Evolutionary conservation across 2,329 filamentous ascomycete species (phyloP).

Genomic region (Didymellaceae sp.): DNA sequence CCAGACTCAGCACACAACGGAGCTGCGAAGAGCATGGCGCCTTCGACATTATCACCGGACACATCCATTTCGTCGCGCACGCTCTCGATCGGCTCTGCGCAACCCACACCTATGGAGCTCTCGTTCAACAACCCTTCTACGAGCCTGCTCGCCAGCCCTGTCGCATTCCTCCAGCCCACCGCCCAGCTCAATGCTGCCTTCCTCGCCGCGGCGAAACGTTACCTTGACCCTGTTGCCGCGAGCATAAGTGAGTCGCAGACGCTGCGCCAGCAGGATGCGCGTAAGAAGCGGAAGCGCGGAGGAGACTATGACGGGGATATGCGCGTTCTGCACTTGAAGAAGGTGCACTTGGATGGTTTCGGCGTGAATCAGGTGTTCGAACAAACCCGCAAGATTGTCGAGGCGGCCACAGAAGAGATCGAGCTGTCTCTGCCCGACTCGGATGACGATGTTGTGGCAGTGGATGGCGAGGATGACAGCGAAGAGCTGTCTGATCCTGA

Average conservation of each 20-base stretch:
- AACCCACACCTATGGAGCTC: conserved; percentile 45
- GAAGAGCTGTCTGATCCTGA: conserved; percentile 46
- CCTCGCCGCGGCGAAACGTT: conserved; percentile 77
- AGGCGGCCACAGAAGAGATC: conserved; percentile 64
- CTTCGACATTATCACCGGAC: conserved; percentile 44
- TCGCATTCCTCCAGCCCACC: conserved; percentile 78
- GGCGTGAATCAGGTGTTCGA: conserved; percentile 91
- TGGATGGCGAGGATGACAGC: conserved; percentile 30
- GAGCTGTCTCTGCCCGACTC: conserved; percentile 54
- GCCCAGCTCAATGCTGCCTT: conserved; percentile 71
- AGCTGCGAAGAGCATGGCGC: conserved; percentile 36
- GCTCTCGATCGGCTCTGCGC: conserved; percentile 46
- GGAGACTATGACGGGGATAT: conserved; percentile 56
- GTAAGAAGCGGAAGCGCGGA: conserved; percentile 78
- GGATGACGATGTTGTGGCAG: conserved; percentile 28
- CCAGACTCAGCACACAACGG: neutral
- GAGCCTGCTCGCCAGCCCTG: conserved; percentile 67
- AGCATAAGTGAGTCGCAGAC: conserved; percentile 77
- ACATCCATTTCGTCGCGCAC: conserved; percentile 51
- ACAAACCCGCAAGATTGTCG: conserved; percentile 84
- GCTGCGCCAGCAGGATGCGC: conserved; percentile 68
- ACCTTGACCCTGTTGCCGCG: conserved; percentile 77
- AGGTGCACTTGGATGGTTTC: conserved; percentile 86
- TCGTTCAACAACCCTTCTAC: conserved; percentile 61
- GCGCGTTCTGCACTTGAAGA: conserved; percentile 74